Base-by-base conservation (phyloP, 805 yeast species). In the Yarrowia keelungensis region DNA sequence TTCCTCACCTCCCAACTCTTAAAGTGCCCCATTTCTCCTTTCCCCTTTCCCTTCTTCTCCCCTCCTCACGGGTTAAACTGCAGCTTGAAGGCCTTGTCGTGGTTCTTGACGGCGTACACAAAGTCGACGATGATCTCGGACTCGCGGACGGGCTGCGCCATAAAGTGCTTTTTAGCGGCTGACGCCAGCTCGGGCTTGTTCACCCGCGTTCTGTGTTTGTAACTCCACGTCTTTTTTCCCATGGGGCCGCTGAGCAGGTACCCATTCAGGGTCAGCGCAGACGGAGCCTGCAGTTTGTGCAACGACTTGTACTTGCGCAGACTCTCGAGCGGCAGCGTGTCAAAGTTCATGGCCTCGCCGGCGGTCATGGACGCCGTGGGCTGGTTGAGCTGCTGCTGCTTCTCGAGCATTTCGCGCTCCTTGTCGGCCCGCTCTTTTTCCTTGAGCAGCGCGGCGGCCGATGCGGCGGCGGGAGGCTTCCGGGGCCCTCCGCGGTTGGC, bases 61-160 rank as follows among this genome's bases (percentile, higher is more conserved):
- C 4, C 51, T 26, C 15, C 51, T 14, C 41, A 69, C 15, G 62
- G 46, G 53, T 49, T 67, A 38, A 72, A 72, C 68, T 72, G 74
- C 54, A 73, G 62, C 70, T 72, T 72, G 71, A 73, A 73, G 45
- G 70, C 74, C 75, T 78, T 79, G 70, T 82, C 83, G 73, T 90
- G 91, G 75, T 91, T 89, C 64, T 87, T 87, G 67, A 91, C 92
- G 74, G 90, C 88, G 79, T 94, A 95, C 68, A 95, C 82, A 76
- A 94, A 95, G 74, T 90, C 92, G 45, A 97, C 91, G 47, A 94
- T 87, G 41, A 90, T 87, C 73, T 94, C 98, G 69, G 89, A 87
- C 75, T 94, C 99, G 73, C 90, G 87, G 3, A 87, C 86, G 12
- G 85, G 83, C 56, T 81, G 82, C 9, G 78, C 73, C 71, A 83